These are phyloP conservation scores for Russula abietina DNA, from an alignment of 768 basidiomycete genomes.

Conservation along the genomic window DNA sequence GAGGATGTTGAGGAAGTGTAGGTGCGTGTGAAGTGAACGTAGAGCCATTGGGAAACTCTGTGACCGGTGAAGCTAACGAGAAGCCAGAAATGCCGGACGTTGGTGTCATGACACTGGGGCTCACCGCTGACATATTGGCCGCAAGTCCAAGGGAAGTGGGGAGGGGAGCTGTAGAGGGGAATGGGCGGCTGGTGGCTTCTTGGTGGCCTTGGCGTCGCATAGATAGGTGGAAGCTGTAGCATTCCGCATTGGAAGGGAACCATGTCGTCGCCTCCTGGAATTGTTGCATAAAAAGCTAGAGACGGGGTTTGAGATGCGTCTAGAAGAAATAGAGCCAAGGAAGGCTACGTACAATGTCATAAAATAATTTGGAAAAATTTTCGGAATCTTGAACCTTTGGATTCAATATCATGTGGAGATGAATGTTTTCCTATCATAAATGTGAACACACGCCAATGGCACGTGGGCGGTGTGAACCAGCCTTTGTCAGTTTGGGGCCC, in stretches of 20 bases:
- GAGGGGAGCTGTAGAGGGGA: constrained; percentile 1
- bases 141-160: constrained; percentile 1
- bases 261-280: constrained; percentile 14
- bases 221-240: constrained; percentile 21
- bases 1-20: constrained; percentile 5
- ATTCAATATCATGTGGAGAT: constrained; percentile 26
- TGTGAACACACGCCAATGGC: constrained; percentile 8
- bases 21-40: constrained; percentile 3
- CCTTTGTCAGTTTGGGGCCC: constrained; percentile 18
- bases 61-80: constrained; percentile 17
- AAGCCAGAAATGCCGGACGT: constrained; percentile 15
- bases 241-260: constrained; percentile 17
- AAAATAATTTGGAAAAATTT: constrained; percentile 17
- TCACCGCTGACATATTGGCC: constrained; percentile 7
- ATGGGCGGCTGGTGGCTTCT: not conserved
- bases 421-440: constrained; percentile 23
- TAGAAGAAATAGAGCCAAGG: not conserved
- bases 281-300: constrained; percentile 17
- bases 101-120: constrained; percentile 17
- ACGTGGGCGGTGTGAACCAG: constrained; percentile 13
- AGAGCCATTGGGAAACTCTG: constrained; percentile 8
- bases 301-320: not conserved
- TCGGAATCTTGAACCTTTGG: constrained; percentile 8
- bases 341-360: constrained; percentile 20
- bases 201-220: constrained; percentile 8